A percentile compares a stretch with the other conserved stretches of the same genome.
Evolutionary conservation across 108 stramenopile species (phyloP).

Genomic region (Chaetoceros tenuissimus): DNA sequence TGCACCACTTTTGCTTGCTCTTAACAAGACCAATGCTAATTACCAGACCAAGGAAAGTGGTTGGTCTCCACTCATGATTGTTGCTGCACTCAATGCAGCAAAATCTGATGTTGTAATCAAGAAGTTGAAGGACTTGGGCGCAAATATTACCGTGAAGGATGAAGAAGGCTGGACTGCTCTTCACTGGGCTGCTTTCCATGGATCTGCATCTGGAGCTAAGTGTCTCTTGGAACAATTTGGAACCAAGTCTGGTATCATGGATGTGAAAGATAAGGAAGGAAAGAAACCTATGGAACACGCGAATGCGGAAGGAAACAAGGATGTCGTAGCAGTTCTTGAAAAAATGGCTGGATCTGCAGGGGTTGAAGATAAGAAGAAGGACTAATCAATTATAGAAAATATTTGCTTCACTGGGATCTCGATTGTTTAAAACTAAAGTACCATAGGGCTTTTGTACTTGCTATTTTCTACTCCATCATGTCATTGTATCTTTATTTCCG

Average conservation of each 20-base stretch:
- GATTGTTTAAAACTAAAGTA: too few relatives aligned
- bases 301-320: slow-evolving; percentile 58
- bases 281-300: slow-evolving; percentile 64
- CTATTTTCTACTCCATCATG: neutral
- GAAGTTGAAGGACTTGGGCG: slow-evolving; percentile 55
- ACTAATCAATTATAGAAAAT: neutral
- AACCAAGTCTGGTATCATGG: slow-evolving; percentile 30
- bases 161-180: slow-evolving; percentile 81
- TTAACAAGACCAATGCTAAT: slow-evolving; percentile 73
- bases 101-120: slow-evolving; percentile 42
- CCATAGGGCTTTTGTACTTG: neutral
- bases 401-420: too few relatives aligned
- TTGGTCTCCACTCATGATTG: slow-evolving; percentile 84
- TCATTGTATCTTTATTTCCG: too few relatives aligned
- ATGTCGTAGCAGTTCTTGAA: slow-evolving; percentile 59
- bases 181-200: slow-evolving; percentile 85
- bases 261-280: slow-evolving; percentile 78
- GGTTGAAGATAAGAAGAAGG: slow-evolving; percentile 32
- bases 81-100: slow-evolving; percentile 57
- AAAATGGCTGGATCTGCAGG: slow-evolving; percentile 20
- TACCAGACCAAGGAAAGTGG: slow-evolving; percentile 57
- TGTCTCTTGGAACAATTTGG: slow-evolving; percentile 36
- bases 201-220: slow-evolving; percentile 59
- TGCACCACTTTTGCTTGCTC: slow-evolving; percentile 34
- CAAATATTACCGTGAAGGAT: slow-evolving; percentile 59